Evolutionary conservation across 345 rosid species (phyloP).

Genomic region (Syzygium grande): DNA sequence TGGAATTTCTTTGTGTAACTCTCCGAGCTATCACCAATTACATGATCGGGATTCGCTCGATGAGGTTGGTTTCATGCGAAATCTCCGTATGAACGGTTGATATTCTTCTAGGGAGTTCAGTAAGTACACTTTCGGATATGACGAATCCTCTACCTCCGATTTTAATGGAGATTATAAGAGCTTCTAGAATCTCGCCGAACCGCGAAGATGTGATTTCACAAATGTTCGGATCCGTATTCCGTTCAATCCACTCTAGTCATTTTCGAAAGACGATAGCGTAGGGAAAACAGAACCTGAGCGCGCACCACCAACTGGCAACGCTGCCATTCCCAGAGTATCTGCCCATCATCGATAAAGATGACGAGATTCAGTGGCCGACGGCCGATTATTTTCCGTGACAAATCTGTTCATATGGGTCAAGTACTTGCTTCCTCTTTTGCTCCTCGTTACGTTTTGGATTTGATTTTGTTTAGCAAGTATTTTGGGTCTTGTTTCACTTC

Average conservation of each 20-base stretch:
- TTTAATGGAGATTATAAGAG: no score
- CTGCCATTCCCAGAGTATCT: accelerated
- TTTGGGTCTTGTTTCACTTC: background rate
- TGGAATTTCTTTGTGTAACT: accelerated
- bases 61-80: no score
- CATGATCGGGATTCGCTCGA: accelerated
- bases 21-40: background rate
- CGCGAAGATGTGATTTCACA: no score
- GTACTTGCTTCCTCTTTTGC: background rate
- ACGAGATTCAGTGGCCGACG: accelerated
- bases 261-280: accelerated
- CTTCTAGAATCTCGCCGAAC: no score
- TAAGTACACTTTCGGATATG: background rate
- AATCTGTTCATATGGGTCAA: background rate
- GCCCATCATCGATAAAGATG: background rate
- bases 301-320: accelerated
- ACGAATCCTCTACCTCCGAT: accelerated
- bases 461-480: background rate
- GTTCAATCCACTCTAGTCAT: accelerated
- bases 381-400: accelerated
- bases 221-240: no score
- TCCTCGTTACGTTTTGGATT: background rate
- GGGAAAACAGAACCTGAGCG: accelerated
- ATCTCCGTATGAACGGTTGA: background rate
- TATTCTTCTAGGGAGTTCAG: background rate